A percentile compares a stretch with the other conserved stretches of the same genome.
These are phyloP conservation scores for Ustilago crameri DNA, from an alignment of 1,284 basidiomycete genomes.

Conservation along the genomic window DNA sequence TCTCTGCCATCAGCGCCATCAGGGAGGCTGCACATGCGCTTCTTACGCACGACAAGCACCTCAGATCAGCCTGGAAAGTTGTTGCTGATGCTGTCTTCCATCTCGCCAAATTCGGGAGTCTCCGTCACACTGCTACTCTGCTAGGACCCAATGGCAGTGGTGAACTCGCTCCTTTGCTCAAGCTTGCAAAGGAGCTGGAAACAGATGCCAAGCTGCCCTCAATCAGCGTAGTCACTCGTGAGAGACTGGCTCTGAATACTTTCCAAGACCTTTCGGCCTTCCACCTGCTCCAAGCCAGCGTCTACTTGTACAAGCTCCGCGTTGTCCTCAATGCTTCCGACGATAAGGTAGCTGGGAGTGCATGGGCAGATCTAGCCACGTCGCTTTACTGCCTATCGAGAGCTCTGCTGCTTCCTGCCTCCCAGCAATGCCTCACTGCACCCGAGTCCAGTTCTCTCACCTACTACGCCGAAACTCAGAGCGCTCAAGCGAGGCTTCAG, in stretches of 20 bases:
- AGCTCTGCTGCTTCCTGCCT: conserved; percentile 26
- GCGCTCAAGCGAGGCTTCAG: conserved; percentile 71
- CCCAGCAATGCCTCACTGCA: conserved; percentile 69
- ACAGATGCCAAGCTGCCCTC: conserved; percentile 55
- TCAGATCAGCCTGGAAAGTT: conserved; percentile 80
- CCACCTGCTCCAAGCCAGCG: conserved; percentile 29
- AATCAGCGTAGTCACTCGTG: conserved; percentile 41
- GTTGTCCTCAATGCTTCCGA: conserved; percentile 55
- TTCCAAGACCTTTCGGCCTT: conserved; percentile 16
- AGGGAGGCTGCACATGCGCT: conserved; percentile 72
- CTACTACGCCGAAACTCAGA: conserved; percentile 66
- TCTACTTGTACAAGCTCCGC: conserved; percentile 61
- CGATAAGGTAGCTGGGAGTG: conserved; percentile 48
- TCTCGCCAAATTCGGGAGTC: conserved; percentile 50
- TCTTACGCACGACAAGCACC: conserved; percentile 71
- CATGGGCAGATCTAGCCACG: conserved; percentile 65
- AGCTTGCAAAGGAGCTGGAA: conserved; percentile 41
- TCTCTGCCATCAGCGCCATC: conserved; percentile 77
- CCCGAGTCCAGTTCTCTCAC: conserved; percentile 68
- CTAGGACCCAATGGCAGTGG: conserved; percentile 10
- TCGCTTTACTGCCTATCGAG: conserved; percentile 46
- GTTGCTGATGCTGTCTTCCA: conserved; percentile 80
- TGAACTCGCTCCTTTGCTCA: conserved; percentile 25
- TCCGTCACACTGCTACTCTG: conserved; percentile 7
- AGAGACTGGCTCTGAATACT: conserved; percentile 12